These are phyloP conservation scores for Claviceps fusiformis DNA, from an alignment of 2,329 filamentous ascomycete species.

Conservation along the genomic window DNA sequence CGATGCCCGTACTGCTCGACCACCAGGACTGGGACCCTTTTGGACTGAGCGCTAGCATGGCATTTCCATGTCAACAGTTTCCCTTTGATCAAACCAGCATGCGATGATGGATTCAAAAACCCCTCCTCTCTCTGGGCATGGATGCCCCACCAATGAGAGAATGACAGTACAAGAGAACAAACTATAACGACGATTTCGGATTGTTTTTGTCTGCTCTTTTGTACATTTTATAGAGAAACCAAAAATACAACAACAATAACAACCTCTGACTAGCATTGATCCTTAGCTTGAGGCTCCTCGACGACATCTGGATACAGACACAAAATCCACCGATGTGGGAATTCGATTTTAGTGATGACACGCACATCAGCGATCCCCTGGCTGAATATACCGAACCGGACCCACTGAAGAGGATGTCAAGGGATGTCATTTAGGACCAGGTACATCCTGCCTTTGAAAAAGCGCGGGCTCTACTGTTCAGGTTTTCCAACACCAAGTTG, in stretches of 20 bases:
- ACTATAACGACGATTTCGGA: not conserved
- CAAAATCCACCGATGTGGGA: too few relatives aligned
- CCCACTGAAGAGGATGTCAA: too few relatives aligned
- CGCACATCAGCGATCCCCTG: too few relatives aligned
- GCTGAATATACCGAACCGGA: too few relatives aligned
- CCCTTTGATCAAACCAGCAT: slow-evolving; percentile 53
- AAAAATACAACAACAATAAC: too few relatives aligned
- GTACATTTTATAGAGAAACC: not conserved
- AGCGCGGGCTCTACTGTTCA: not conserved
- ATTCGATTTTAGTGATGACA: too few relatives aligned
- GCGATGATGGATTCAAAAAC: slow-evolving; percentile 17
- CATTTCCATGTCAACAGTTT: slow-evolving; percentile 76
- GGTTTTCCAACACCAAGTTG: not conserved
- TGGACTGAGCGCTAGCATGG: slow-evolving; percentile 86
- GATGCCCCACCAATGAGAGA: not conserved
- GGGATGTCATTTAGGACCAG: not conserved
- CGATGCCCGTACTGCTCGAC: slow-evolving; percentile 53
- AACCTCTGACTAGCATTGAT: too few relatives aligned
- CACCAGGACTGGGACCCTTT: slow-evolving; percentile 92
- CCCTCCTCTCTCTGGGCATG: not conserved
- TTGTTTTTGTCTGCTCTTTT: not conserved
- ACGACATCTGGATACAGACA: too few relatives aligned
- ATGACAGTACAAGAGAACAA: not conserved
- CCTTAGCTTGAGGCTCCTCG: too few relatives aligned
- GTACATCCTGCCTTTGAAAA: not conserved